Percentiles rank a stretch among this genome's conserved stretches.
phyloP scores from a whole-genome alignment of 345 rosid genomes.

The Populus tremula region DNA sequence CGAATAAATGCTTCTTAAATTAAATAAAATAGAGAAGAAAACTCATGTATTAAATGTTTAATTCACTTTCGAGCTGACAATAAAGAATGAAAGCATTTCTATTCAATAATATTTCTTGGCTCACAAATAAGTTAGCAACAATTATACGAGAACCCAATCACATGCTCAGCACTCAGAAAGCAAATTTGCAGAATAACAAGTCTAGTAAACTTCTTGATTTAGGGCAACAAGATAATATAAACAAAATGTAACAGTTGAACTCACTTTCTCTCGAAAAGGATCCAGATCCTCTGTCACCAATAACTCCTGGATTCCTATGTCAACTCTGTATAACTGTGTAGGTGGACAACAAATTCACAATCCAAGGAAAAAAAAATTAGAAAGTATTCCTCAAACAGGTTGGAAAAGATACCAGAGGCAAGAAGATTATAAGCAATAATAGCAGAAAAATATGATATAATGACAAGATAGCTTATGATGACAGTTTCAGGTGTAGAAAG shows the following conservation, averaged over 20 bases:
- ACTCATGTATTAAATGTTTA: too few relatives aligned
- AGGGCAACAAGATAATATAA: background rate
- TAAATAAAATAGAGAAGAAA: too few relatives aligned
- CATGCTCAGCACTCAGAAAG: background rate
- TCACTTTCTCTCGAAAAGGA: constrained; percentile 98
- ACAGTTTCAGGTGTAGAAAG: background rate
- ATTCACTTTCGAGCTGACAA: background rate
- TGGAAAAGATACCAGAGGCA: too few relatives aligned
- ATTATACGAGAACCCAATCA: background rate
- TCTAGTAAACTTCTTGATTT: background rate
- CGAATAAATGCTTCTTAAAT: too few relatives aligned
- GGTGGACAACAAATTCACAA: too few relatives aligned
- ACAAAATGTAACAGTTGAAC: constrained; percentile 28
- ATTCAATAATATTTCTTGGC: background rate
- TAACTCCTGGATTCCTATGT: too few relatives aligned
- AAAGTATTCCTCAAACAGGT: too few relatives aligned
- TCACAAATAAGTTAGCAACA: too few relatives aligned
- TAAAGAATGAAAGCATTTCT: background rate
- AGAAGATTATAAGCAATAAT: too few relatives aligned
- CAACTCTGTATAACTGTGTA: too few relatives aligned
- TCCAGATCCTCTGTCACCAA: too few relatives aligned
- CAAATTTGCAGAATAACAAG: background rate
- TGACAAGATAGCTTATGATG: background rate
- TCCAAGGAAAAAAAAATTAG: too few relatives aligned
- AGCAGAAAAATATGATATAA: background rate